Conservation (phyloP, 2,329 filamentous ascomycete genomes). For the Cytospora piceae region DNA sequence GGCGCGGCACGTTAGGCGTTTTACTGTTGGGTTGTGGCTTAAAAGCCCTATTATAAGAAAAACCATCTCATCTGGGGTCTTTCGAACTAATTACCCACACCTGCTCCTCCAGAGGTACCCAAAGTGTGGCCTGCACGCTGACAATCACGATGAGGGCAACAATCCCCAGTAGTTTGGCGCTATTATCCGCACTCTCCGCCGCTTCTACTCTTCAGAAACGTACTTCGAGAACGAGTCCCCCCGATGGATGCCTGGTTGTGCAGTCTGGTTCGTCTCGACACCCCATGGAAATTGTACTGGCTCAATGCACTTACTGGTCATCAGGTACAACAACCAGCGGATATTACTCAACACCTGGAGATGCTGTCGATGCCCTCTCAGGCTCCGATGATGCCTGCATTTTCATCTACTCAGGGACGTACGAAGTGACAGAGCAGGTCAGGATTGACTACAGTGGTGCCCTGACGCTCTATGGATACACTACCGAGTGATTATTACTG, state of each 20-base stretch:
- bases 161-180: not conserved
- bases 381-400: constrained; percentile 38
- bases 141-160: not conserved
- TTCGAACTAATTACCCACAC: no score
- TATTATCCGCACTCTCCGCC: not conserved
- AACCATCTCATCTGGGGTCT: no score
- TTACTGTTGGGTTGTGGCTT: no score
- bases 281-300: not conserved
- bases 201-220: not conserved
- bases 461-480: constrained; percentile 41
- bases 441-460: constrained; percentile 37
- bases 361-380: constrained; percentile 37
- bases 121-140: not conserved
- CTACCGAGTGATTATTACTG: constrained; percentile 33
- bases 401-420: constrained; percentile 40
- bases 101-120: no score
- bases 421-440: constrained; percentile 37
- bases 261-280: not conserved
- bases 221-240: constrained; percentile 7
- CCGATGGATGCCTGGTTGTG: constrained; percentile 11
- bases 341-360: constrained; percentile 33
- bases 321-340: constrained; percentile 10
- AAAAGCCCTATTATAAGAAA: no score
- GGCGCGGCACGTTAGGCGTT: no score
- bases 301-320: not conserved